Evolutionary conservation across 1,139 yeast genomes (phyloP).

Genomic region (Protomyces inouyei): DNA sequence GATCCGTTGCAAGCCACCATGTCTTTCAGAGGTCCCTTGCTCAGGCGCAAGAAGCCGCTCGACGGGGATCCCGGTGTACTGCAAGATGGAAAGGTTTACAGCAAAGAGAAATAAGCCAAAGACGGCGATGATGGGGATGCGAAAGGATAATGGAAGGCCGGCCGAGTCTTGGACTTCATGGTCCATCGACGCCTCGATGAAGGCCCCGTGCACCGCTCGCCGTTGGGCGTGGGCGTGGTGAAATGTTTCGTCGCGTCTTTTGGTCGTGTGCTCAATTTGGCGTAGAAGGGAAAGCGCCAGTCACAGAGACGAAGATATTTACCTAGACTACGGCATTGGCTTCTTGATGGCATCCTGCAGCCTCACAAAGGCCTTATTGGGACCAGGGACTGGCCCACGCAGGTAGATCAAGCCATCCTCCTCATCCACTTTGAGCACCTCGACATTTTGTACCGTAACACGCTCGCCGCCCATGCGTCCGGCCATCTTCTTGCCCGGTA

Average conservation of each 20-base stretch:
- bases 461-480: conserved; percentile 86
- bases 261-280: not conserved
- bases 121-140: conserved; percentile 37
- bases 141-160: conserved; percentile 48
- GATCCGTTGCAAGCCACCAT: not conserved
- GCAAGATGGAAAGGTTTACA: conserved; percentile 13
- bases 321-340: not conserved
- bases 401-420: conserved; percentile 75
- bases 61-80: conserved; percentile 24
- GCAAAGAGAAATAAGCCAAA: conserved; percentile 46
- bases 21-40: not conserved
- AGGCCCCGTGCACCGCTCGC: no score
- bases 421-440: conserved; percentile 73
- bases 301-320: not conserved
- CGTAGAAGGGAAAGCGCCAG: not conserved
- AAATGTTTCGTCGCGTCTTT: no score
- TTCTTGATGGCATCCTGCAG: conserved; percentile 69
- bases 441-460: conserved; percentile 69
- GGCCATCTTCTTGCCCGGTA: conserved; percentile 98
- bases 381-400: conserved; percentile 90
- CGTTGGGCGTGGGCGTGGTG: no score
- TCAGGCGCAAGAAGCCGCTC: conserved; percentile 35
- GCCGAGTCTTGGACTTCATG: conserved; percentile 20
- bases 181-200: not conserved
- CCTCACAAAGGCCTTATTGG: conserved; percentile 68